Percentiles rank a stretch among this genome's conserved stretches.
phyloP scores from a whole-genome alignment of 768 basidiomycete species.

The Hygrocybe coccinea region DNA sequence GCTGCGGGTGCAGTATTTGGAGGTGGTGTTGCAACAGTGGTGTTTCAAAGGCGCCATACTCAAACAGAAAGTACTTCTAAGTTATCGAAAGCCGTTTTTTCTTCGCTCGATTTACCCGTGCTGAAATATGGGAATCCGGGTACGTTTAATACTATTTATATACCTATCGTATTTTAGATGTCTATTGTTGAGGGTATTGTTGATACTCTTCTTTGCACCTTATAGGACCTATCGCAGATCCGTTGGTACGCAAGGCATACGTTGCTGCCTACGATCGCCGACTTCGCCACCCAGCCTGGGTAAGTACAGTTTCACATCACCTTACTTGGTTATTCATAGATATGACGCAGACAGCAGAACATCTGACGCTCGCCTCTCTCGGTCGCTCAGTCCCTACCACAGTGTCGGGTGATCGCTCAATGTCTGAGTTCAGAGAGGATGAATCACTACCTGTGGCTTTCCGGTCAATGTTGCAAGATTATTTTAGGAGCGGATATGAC shows the following conservation, averaged over 20 bases:
- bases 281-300: slow-evolving; percentile 91
- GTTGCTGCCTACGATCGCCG: slow-evolving; percentile 87
- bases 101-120: slow-evolving; percentile 30
- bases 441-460: slow-evolving; percentile 67
- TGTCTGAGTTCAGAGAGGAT: slow-evolving; percentile 83
- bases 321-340: slow-evolving; percentile 1
- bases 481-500: slow-evolving; percentile 91
- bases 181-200: background rate
- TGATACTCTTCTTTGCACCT: slow-evolving; percentile 3
- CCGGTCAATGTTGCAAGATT: slow-evolving; percentile 81
- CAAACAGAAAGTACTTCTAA: slow-evolving; percentile 3
- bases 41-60: slow-evolving; percentile 29
- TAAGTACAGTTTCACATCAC: slow-evolving; percentile 30
- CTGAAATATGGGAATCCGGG: slow-evolving; percentile 83
- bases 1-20: slow-evolving; percentile 80
- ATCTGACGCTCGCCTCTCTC: slow-evolving; percentile 76
- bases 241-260: slow-evolving; percentile 76
- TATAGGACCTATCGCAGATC: slow-evolving; percentile 80
- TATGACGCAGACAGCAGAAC: slow-evolving; percentile 78
- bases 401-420: slow-evolving; percentile 56
- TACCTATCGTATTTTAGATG: background rate
- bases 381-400: slow-evolving; percentile 42
- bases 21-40: slow-evolving; percentile 60
- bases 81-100: slow-evolving; percentile 31
- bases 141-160: slow-evolving; percentile 28